phyloP scores from a whole-genome alignment of 2,329 filamentous ascomycete species.

The Pseudocercospora ulei region DNA sequence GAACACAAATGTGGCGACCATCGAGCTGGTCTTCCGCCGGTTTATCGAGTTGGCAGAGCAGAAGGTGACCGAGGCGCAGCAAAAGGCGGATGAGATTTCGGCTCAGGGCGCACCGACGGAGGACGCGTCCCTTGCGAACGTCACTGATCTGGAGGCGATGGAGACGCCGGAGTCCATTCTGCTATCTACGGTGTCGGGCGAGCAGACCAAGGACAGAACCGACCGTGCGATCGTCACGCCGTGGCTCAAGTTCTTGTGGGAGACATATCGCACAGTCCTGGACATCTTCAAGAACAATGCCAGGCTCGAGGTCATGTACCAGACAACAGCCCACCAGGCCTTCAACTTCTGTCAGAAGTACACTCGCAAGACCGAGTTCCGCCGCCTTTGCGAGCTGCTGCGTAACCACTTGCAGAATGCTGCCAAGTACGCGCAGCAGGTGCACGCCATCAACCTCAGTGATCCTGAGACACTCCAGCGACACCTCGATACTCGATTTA shows the following conservation, averaged over 20 bases:
- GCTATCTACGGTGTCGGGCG: conserved; percentile 91
- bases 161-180: conserved; percentile 98
- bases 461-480: conserved; percentile 95
- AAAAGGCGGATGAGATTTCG: conserved; percentile 92
- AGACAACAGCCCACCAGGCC: conserved; percentile 93
- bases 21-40: conserved; percentile 93
- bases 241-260: conserved; percentile 99
- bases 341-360: conserved; percentile 99
- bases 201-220: conserved; percentile 93
- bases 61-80: conserved; percentile 91
- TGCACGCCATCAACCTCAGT: conserved; percentile 98
- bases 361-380: conserved; percentile 97
- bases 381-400: conserved; percentile 91
- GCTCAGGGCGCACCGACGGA: conserved; percentile 66
- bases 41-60: conserved; percentile 95
- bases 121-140: conserved; percentile 58
- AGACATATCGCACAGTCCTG: conserved; percentile 95
- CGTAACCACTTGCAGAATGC: conserved; percentile 98
- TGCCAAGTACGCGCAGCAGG: conserved; percentile 96
- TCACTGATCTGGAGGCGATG: conserved; percentile 92
- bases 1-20: conserved; percentile 96
- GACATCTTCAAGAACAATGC: conserved; percentile 99
- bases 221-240: conserved; percentile 97
- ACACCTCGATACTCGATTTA: conserved; percentile 94
- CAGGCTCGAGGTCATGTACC: conserved; percentile 92